A percentile compares a stretch with the other conserved stretches of the same genome.
phyloP scores from a whole-genome alignment of 2,329 filamentous ascomycete species.

The Macroventuria anomochaeta region DNA sequence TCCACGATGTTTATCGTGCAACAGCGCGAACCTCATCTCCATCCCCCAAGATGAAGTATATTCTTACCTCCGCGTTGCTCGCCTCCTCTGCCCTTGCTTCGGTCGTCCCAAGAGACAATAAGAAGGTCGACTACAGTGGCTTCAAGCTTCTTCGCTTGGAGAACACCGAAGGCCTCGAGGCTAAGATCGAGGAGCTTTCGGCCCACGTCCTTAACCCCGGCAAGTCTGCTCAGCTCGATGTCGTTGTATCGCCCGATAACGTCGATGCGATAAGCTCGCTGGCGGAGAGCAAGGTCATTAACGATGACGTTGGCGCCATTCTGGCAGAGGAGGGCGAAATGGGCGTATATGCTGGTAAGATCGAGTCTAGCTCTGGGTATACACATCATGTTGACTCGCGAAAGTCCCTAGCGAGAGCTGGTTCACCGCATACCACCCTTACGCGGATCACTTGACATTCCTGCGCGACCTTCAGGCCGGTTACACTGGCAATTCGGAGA shows the following conservation, averaged over 20 bases:
- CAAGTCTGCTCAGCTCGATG: constrained; percentile 36
- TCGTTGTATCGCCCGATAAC: constrained; percentile 47
- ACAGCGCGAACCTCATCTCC: constrained; percentile 5
- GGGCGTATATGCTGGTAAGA: constrained; percentile 35
- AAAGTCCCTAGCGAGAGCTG: constrained; percentile 43
- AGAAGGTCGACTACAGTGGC: constrained; percentile 47
- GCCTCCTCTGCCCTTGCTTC: constrained; percentile 31
- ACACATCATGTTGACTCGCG: constrained; percentile 5
- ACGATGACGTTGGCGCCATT: constrained; percentile 45
- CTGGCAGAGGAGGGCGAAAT: constrained; percentile 42
- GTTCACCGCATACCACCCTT: constrained; percentile 48
- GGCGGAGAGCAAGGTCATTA: constrained; percentile 37
- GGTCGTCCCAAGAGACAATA: constrained; percentile 33
- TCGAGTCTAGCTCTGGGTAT: not conserved
- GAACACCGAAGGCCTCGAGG: constrained; percentile 32
- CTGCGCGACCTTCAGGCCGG: constrained; percentile 43
- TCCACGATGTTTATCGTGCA: not conserved
- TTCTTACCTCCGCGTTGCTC: constrained; percentile 37
- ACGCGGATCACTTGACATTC: constrained; percentile 45
- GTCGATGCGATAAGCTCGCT: constrained; percentile 39
- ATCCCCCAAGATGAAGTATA: constrained; percentile 37
- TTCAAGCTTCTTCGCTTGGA: constrained; percentile 46
- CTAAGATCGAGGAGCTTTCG: constrained; percentile 40
- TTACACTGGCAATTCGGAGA: constrained; percentile 42
- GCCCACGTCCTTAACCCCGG: constrained; percentile 45